Evolutionary conservation across 805 yeast genomes (phyloP).

Genomic region (Tetrapisispora pingtungensis): DNA sequence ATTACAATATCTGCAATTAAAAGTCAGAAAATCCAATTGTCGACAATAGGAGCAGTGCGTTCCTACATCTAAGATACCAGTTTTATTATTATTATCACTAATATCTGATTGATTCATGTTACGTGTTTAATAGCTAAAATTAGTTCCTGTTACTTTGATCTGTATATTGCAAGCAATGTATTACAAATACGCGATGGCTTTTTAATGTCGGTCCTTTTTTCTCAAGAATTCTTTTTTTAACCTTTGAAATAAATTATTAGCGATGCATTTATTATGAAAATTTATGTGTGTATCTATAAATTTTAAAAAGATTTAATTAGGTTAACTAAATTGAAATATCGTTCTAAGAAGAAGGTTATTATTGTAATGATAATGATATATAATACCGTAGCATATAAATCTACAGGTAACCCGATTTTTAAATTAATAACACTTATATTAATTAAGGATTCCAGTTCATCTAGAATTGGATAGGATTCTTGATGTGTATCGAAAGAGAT

Average conservation of each 20-base stretch:
- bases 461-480: constrained; percentile 16
- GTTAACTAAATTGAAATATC: not conserved
- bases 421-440: constrained; percentile 15
- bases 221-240: too few species aligned
- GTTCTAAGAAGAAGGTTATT: not conserved
- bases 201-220: too few species aligned
- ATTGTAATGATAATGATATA: not conserved
- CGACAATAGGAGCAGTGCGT: constrained; percentile 26
- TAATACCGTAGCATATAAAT: constrained; percentile 8
- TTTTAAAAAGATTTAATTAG: too few species aligned
- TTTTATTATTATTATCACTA: not conserved
- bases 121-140: too few species aligned
- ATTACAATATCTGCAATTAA: constrained; percentile 23
- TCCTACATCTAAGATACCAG: constrained; percentile 30
- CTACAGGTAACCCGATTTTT: constrained; percentile 20
- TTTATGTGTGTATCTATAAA: too few species aligned
- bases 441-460: constrained; percentile 9
- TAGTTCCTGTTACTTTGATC: too few species aligned
- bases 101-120: not conserved
- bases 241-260: too few species aligned
- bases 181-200: not conserved
- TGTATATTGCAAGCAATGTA: too few species aligned
- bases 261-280: too few species aligned
- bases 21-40: constrained; percentile 27
- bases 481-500: constrained; percentile 7